phyloP scores from a whole-genome alignment of 352 stramenopile species.

The Plasmopara halstedii region DNA sequence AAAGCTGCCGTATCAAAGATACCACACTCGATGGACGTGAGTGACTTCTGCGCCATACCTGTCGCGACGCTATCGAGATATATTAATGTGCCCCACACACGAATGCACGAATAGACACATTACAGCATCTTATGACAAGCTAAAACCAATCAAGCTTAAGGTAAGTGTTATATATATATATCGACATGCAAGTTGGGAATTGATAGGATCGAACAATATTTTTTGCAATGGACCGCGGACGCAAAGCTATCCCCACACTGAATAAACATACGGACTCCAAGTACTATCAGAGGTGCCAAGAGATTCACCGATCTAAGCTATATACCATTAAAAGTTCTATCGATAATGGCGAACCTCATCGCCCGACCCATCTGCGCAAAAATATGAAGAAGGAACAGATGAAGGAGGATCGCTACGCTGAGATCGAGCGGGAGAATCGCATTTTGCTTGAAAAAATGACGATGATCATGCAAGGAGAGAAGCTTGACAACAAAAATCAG shows the following conservation, averaged over 20 bases:
- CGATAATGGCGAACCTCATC: slow-evolving; percentile 90
- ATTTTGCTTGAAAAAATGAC: slow-evolving; percentile 97
- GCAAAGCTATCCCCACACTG: slow-evolving; percentile 78
- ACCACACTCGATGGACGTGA: slow-evolving; percentile 74
- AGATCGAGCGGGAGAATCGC: slow-evolving; percentile 96
- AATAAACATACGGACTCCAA: slow-evolving; percentile 85
- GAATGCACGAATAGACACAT: no score
- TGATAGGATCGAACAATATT: not conserved
- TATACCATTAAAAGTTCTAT: slow-evolving; percentile 90
- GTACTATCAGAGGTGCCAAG: slow-evolving; percentile 82
- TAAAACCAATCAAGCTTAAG: no score
- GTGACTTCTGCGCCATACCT: slow-evolving; percentile 28
- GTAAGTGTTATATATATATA: no score
- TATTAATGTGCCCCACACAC: slow-evolving; percentile 19
- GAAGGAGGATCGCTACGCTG: slow-evolving; percentile 91
- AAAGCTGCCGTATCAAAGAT: slow-evolving; percentile 66
- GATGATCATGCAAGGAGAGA: slow-evolving; percentile 89
- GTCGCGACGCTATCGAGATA: slow-evolving; percentile 11
- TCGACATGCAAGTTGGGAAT: slow-evolving; percentile 5
- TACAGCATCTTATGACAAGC: slow-evolving; percentile 21
- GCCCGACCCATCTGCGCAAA: slow-evolving; percentile 88
- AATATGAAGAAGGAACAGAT: slow-evolving; percentile 97
- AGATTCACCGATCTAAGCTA: slow-evolving; percentile 79
- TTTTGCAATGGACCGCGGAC: slow-evolving; percentile 63
- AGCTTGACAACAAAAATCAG: slow-evolving; percentile 83